Percentiles rank a stretch among this genome's conserved stretches.
These are phyloP conservation scores for Oryza officinalis DNA, from an alignment of 176 grass and related monocot species.

Conservation along the genomic window DNA sequence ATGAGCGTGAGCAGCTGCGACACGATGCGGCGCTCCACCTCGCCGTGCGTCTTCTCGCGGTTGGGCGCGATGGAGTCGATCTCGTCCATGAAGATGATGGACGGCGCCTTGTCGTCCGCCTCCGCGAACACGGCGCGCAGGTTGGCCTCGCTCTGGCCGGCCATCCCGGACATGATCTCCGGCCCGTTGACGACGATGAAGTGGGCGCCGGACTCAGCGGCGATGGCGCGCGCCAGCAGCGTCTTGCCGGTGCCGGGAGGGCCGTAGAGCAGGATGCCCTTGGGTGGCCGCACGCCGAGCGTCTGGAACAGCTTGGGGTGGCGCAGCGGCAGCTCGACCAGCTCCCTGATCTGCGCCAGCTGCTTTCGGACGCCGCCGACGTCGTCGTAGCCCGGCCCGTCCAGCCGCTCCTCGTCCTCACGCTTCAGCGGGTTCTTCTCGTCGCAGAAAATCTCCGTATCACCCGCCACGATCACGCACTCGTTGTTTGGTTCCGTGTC, in stretches of 20 bases:
- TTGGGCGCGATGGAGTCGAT: conserved; percentile 59
- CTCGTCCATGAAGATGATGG: conserved; percentile 61
- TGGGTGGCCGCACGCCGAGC: conserved; percentile 56
- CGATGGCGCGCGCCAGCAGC: conserved; percentile 59
- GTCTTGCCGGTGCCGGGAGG: conserved; percentile 63
- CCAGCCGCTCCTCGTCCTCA: conserved; percentile 59
- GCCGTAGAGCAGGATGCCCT: conserved; percentile 64
- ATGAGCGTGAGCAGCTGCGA: conserved; percentile 64
- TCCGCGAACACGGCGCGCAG: conserved; percentile 44
- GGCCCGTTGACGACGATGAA: conserved; percentile 53
- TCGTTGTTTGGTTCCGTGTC: conserved; percentile 34
- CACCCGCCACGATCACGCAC: conserved; percentile 25
- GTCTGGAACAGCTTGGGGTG: conserved; percentile 60
- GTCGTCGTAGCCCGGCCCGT: conserved; percentile 65
- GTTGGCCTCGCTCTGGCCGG: conserved; percentile 51
- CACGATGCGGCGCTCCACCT: conserved; percentile 57
- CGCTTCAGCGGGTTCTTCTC: background rate
- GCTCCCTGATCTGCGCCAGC: conserved; percentile 62
- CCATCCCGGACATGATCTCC: conserved; percentile 59
- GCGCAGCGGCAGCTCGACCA: conserved; percentile 61
- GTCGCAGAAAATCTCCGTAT: conserved; percentile 21
- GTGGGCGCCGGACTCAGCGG: conserved; percentile 50
- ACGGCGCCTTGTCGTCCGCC: conserved; percentile 28
- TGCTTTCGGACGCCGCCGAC: conserved; percentile 56
- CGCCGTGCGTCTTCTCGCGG: conserved; percentile 56